Conservation (phyloP, 306 rosid genomes). For the Pueraria montana region DNA sequence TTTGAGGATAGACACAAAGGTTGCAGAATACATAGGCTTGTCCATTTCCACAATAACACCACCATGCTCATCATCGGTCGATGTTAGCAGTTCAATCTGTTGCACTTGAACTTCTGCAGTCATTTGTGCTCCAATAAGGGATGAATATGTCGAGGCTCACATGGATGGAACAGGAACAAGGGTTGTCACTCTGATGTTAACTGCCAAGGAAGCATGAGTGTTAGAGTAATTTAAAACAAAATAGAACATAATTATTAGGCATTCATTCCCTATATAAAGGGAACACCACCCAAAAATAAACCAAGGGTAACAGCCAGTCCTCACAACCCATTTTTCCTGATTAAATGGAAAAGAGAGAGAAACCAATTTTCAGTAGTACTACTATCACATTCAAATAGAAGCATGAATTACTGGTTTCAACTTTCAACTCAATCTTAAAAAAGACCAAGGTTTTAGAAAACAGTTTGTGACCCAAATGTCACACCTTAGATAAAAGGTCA, state of each 20-base stretch:
- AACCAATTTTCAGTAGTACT: too few species aligned
- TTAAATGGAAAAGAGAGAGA: not conserved
- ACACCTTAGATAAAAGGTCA: too few species aligned
- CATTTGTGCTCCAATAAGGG: conserved; percentile 43
- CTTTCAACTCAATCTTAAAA: too few species aligned
- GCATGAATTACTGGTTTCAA: too few species aligned
- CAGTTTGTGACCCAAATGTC: too few species aligned
- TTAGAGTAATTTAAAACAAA: conserved; percentile 13
- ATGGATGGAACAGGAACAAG: conserved; percentile 28
- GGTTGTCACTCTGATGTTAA: conserved; percentile 38
- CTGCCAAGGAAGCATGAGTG: conserved; percentile 30
- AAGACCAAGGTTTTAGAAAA: too few species aligned
- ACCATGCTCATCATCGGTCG: conserved; percentile 67
- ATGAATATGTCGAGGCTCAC: conserved; percentile 44
- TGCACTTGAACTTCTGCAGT: conserved; percentile 50
- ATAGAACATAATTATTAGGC: not conserved
- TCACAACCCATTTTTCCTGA: not conserved
- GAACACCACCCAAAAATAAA: not conserved
- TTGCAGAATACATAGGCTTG: conserved; percentile 62
- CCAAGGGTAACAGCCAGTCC: not conserved
- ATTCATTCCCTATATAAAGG: conserved; percentile 1
- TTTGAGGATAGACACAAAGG: conserved; percentile 62
- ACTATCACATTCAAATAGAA: not conserved
- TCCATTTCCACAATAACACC: conserved; percentile 77
- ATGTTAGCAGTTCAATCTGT: conserved; percentile 59